Conservation (phyloP, 257 asterid genomes). For the Solanum ossicruentum region DNA sequence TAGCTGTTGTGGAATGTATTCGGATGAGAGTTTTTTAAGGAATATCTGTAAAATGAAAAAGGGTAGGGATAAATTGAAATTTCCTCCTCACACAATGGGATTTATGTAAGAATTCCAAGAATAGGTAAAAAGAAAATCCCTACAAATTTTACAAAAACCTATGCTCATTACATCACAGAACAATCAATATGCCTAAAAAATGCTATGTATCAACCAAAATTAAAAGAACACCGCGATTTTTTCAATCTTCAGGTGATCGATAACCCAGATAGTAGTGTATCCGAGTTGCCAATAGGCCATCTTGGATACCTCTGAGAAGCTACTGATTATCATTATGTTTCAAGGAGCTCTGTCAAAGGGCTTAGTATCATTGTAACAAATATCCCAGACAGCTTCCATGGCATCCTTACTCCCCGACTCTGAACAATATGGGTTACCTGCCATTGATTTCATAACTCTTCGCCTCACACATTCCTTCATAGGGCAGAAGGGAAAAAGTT, state of each 20-base stretch:
- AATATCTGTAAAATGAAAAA: no score
- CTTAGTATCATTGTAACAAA: constrained; percentile 34
- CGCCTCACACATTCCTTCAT: constrained; percentile 72
- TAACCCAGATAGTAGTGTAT: background rate
- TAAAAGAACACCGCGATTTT: background rate
- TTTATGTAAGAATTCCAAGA: no score
- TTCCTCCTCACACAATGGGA: no score
- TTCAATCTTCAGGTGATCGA: background rate
- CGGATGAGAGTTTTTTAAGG: no score
- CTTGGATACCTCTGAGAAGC: background rate
- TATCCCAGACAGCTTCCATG: constrained; percentile 90
- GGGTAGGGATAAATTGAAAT: no score
- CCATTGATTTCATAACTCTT: constrained; percentile 60
- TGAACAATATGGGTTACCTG: constrained; percentile 63
- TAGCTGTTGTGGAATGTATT: no score
- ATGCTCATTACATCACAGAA: background rate
- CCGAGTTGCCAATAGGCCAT: background rate
- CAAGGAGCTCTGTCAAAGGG: constrained; percentile 76
- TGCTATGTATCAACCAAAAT: background rate
- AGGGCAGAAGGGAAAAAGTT: background rate
- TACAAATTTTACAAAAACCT: no score
- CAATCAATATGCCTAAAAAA: background rate
- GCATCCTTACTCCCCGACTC: constrained; percentile 74
- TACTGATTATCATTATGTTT: background rate
- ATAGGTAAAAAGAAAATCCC: no score